phyloP scores from a whole-genome alignment of 768 basidiomycete genomes.

The Mycena albidolilacea region DNA sequence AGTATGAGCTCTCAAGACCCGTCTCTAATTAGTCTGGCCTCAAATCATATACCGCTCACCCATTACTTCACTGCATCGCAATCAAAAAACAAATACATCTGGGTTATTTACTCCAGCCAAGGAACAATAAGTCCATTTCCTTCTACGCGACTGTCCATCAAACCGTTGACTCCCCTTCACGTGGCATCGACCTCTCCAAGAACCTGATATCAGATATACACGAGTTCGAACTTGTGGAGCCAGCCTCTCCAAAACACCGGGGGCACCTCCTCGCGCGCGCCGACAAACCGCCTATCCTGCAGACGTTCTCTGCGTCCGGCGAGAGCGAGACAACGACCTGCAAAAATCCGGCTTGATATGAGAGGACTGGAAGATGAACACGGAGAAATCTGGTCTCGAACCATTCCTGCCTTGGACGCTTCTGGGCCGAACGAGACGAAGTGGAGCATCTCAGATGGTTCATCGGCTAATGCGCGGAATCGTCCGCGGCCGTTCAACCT shows the following conservation, averaged over 20 bases:
- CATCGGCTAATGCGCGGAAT: background rate
- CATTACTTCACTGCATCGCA: no score
- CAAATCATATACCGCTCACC: no score
- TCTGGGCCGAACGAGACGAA: background rate
- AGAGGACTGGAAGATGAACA: background rate
- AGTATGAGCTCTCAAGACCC: no score
- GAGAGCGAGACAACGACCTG: background rate
- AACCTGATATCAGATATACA: no score
- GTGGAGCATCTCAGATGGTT: background rate
- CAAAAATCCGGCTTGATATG: background rate
- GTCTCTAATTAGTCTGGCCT: no score
- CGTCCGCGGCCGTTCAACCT: conserved; percentile 11
- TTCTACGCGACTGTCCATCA: no score
- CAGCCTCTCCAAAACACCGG: background rate
- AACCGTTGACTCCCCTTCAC: no score
- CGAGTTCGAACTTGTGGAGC: no score
- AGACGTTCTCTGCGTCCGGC: background rate
- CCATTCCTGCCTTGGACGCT: background rate
- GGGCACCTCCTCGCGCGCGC: background rate
- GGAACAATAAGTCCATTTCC: no score
- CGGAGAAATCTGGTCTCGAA: background rate
- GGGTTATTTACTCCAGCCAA: no score
- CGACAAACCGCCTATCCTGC: background rate
- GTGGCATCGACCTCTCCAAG: no score
- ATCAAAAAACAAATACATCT: no score